Percentiles rank a stretch among this genome's conserved stretches.
These are phyloP conservation scores for Sophora flavescens DNA, from an alignment of 306 rosid genomes.

Conservation along the genomic window DNA sequence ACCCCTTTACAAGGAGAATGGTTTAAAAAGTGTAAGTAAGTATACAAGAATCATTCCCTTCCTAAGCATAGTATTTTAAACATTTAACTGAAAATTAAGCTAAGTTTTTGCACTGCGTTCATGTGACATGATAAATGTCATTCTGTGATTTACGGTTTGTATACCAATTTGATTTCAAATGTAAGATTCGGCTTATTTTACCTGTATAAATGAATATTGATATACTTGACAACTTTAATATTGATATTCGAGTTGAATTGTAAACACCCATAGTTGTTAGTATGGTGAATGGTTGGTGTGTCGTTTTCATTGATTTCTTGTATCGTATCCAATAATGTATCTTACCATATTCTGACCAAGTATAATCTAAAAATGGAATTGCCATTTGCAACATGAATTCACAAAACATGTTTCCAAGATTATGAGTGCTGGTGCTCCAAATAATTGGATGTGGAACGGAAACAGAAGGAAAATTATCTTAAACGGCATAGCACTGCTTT, in stretches of 20 bases:
- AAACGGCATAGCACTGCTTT: no score
- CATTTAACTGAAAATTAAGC: neutral
- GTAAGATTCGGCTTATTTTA: neutral
- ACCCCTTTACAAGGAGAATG: neutral
- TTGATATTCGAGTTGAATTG: neutral
- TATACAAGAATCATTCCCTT: neutral
- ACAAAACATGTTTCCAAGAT: neutral
- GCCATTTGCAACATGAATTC: no score
- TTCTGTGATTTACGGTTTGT: neutral
- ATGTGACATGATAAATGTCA: neutral
- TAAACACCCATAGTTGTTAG: neutral
- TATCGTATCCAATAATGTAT: neutral
- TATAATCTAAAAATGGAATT: neutral
- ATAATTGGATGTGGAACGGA: no score
- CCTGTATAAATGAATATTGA: neutral
- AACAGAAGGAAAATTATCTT: no score
- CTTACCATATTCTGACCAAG: neutral
- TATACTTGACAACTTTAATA: neutral
- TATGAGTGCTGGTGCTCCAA: neutral
- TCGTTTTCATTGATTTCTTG: neutral
- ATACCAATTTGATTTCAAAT: neutral
- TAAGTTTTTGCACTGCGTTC: neutral
- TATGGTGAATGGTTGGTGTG: neutral
- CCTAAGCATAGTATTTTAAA: neutral
- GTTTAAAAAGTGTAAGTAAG: neutral